These are phyloP conservation scores for Sporobolomyces pararoseus DNA, from an alignment of 768 basidiomycete species.

Conservation along the genomic window DNA sequence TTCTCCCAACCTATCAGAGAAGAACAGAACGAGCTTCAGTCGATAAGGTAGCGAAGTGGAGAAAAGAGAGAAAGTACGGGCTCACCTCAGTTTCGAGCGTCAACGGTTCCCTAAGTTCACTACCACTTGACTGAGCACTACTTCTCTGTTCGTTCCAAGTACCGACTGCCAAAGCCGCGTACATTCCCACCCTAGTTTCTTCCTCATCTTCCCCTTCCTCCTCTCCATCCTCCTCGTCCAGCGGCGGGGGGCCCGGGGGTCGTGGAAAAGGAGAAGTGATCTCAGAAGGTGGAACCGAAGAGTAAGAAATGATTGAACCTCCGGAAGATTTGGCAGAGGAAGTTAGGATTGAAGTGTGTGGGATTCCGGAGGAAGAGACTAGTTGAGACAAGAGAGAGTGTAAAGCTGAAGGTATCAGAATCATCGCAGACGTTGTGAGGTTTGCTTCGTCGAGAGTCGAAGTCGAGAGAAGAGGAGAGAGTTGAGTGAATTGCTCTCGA, in stretches of 20 bases:
- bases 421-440: constrained; percentile 7
- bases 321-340: background rate
- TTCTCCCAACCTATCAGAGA: constrained; percentile 32
- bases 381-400: constrained; percentile 13
- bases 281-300: background rate
- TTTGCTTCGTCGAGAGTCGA: no score
- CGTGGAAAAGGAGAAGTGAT: constrained; percentile 5
- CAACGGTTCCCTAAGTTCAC: background rate
- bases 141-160: constrained; percentile 24
- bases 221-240: background rate
- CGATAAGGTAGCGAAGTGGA: background rate
- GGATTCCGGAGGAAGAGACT: background rate
- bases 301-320: constrained; percentile 23
- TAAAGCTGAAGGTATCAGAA: constrained; percentile 18
- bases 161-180: constrained; percentile 31
- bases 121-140: no score
- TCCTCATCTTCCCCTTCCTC: background rate
- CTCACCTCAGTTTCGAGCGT: constrained; percentile 37
- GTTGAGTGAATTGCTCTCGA: background rate
- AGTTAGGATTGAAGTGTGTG: constrained; percentile 36
- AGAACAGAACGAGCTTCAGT: background rate
- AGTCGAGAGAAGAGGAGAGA: background rate
- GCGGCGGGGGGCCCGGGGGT: background rate
- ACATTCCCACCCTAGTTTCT: constrained; percentile 20
- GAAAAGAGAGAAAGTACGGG: background rate